phyloP scores from a whole-genome alignment of 2,329 filamentous ascomycete genomes.

The Chaetomium sp. region DNA sequence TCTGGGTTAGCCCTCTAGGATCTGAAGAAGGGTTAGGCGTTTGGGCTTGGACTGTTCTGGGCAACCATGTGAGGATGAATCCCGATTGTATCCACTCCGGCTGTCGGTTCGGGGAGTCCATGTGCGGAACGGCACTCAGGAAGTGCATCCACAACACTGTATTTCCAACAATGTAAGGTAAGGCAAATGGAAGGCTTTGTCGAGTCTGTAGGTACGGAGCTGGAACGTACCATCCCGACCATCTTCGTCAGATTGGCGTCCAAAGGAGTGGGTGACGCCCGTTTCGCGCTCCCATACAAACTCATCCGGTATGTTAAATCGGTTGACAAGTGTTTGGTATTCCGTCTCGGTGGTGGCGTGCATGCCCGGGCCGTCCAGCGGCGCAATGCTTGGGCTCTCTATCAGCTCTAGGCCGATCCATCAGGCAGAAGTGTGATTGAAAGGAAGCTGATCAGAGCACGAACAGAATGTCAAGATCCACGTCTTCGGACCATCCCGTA shows the following conservation, averaged over 20 bases:
- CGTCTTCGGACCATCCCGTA: too few relatives aligned
- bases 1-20: not conserved
- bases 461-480: too few relatives aligned
- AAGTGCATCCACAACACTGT: slow-evolving; percentile 24
- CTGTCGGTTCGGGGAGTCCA: not conserved
- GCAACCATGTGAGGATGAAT: not conserved
- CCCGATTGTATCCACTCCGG: not conserved
- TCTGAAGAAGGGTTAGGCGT: not conserved
- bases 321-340: slow-evolving; percentile 3
- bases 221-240: too few relatives aligned
- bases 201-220: too few relatives aligned
- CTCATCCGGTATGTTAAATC: slow-evolving; percentile 11
- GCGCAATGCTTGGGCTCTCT: not conserved
- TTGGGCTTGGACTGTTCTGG: not conserved
- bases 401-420: not conserved
- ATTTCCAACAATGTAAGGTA: too few relatives aligned
- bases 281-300: slow-evolving; percentile 20
- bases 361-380: not conserved
- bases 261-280: slow-evolving; percentile 15
- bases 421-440: too few relatives aligned
- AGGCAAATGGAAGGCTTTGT: too few relatives aligned
- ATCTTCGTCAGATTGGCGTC: slow-evolving; percentile 1
- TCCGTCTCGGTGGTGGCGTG: not conserved
- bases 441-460: too few relatives aligned
- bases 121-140: slow-evolving; percentile 10